These are phyloP conservation scores for Rhodotorula sp. DNA, from an alignment of 1,284 basidiomycete genomes.

Conservation along the genomic window DNA sequence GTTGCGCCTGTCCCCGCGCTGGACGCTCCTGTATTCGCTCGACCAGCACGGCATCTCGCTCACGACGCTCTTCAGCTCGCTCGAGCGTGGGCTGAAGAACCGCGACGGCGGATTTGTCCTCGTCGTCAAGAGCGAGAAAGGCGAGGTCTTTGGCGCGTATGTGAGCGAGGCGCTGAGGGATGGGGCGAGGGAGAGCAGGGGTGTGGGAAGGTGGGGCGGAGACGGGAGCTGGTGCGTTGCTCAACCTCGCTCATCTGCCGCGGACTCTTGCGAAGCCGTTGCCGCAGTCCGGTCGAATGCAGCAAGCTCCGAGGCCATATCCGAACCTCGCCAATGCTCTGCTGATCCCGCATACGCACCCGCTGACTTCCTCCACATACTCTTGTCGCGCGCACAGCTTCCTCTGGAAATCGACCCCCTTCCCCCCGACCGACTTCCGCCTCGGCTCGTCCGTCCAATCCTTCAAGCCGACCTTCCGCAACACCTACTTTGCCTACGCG, in stretches of 20 bases:
- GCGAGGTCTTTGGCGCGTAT: slow-evolving; percentile 75
- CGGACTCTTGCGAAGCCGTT: no score
- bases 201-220: slow-evolving; percentile 59
- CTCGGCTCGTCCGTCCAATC: slow-evolving; percentile 59
- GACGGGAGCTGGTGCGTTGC: slow-evolving; percentile 41
- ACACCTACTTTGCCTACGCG: slow-evolving; percentile 87
- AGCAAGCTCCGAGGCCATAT: no score
- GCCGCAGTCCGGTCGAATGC: no score
- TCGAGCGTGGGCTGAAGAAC: slow-evolving; percentile 50
- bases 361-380: no score
- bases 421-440: slow-evolving; percentile 44
- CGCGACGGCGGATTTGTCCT: slow-evolving; percentile 58
- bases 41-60: slow-evolving; percentile 95
- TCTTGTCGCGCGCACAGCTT: slow-evolving; percentile 59
- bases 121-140: slow-evolving; percentile 63
- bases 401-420: slow-evolving; percentile 62
- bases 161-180: slow-evolving; percentile 69
- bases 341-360: no score
- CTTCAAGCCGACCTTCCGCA: slow-evolving; percentile 85
- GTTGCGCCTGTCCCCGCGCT: slow-evolving; percentile 72
- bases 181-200: slow-evolving; percentile 68
- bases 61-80: slow-evolving; percentile 76
- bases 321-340: no score
- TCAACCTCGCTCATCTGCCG: no score
- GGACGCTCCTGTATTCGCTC: slow-evolving; percentile 86